Base-by-base conservation (phyloP, 345 rosid genomes). In the Noccaea caerulescens region DNA sequence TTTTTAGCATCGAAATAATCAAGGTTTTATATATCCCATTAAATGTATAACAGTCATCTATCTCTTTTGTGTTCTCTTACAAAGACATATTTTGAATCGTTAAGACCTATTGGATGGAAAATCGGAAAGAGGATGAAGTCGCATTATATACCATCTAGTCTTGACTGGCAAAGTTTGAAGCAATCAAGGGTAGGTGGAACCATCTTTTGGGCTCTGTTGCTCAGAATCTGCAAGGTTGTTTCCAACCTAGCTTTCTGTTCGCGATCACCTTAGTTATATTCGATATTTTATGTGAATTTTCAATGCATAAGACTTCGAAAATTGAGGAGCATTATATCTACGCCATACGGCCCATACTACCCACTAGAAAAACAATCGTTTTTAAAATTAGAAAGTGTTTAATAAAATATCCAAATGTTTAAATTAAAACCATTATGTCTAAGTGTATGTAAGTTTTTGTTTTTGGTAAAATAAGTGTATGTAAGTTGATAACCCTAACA, bases 201-300 rank as follows among this genome's bases (percentile, higher is more conserved):
- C 30, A 27, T 33, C 23, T 65, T 36, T 18, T 63, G 10, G 67
- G 30, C 4, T 64, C 8, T 63, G 23, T 49, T 2, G 12, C 9
- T 36, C 37, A 50, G 33, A 50, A 50, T 13, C 58, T 65, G 46
- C 8, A 18, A 63, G 6, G 33, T 34, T 47, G 23, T 47, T 34
- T 47, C 43, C 16, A 63, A n/a, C 23, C 36, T 37, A 18, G 23
- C 46, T 46, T 13, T 46, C 5, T 49, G 23, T 34, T 36, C 16
- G 2, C 34, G n/a, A n/a, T n/a, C 2, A 12, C 58, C 5, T 64
- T 20, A n/a, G 36, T 49, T 18, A 34, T 3, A 16, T 43, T 66
- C 59, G 4, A 51, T 66, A 39, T 39, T 38, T 66, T 66, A 66
- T 66, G 71, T 66, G 27, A 2, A 9, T 25, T 52, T 11, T 23